These are phyloP conservation scores for Coniochaeta hoffmannii DNA, from an alignment of 2,329 filamentous ascomycete genomes.

Conservation along the genomic window DNA sequence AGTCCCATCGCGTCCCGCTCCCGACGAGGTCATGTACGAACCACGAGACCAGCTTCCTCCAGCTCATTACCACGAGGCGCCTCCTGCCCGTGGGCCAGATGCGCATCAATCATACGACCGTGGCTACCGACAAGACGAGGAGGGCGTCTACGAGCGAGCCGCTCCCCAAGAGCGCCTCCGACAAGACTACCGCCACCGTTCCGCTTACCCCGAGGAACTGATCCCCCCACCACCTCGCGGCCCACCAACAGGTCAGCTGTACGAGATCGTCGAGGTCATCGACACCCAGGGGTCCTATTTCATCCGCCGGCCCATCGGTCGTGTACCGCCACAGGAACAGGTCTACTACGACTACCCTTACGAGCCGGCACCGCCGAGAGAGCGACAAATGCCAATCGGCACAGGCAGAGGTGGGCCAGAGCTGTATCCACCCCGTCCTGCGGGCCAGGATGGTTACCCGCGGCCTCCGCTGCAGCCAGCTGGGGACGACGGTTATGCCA, in stretches of 20 bases:
- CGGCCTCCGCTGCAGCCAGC: background rate
- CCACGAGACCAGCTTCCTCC: background rate
- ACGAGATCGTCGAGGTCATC: conserved; percentile 38
- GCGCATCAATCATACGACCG: background rate
- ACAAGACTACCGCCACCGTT: conserved; percentile 13
- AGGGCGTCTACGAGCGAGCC: background rate
- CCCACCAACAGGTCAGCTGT: conserved; percentile 19
- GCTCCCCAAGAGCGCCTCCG: background rate
- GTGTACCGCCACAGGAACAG: conserved; percentile 11
- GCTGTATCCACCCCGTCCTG: background rate
- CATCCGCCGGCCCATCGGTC: conserved; percentile 29
- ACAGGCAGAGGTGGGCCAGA: background rate
- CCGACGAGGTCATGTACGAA: background rate
- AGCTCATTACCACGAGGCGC: background rate
- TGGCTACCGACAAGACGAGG: background rate
- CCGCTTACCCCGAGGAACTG: conserved; percentile 5
- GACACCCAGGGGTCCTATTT: conserved; percentile 38
- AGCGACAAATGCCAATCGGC: background rate
- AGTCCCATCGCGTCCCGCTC: conserved; percentile 1
- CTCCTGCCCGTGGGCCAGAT: background rate
- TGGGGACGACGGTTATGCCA: background rate
- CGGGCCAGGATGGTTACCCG: background rate
- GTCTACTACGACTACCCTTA: conserved; percentile 8
- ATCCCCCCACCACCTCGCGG: conserved; percentile 14
- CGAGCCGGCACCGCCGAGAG: background rate